Conservation (phyloP, 2,329 filamentous ascomycete species). For the Fusarium continuum region DNA sequence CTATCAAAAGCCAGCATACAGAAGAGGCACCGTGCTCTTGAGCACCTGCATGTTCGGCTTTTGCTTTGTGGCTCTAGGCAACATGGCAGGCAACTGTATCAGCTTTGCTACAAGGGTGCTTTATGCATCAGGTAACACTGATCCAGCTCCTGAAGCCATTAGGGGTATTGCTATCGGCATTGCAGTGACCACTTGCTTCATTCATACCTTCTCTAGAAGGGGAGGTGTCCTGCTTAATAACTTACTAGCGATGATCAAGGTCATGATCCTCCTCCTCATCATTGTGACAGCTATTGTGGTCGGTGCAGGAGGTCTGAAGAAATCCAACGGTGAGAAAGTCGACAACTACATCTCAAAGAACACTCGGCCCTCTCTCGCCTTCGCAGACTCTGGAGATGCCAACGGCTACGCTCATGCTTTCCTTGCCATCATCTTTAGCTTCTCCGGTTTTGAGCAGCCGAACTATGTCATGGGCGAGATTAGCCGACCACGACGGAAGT, state of each 20-base stretch:
- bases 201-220: slow-evolving; percentile 58
- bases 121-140: slow-evolving; percentile 45
- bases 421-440: slow-evolving; percentile 54
- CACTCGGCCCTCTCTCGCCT: slow-evolving; percentile 40
- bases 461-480: slow-evolving; percentile 51
- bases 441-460: slow-evolving; percentile 52
- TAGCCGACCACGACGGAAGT: slow-evolving; percentile 45
- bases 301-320: slow-evolving; percentile 39
- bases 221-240: slow-evolving; percentile 63
- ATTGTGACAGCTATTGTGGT: slow-evolving; percentile 48
- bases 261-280: slow-evolving; percentile 58
- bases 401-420: slow-evolving; percentile 53
- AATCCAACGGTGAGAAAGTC: slow-evolving; percentile 13
- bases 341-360: slow-evolving; percentile 43
- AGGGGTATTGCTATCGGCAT: slow-evolving; percentile 59
- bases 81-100: slow-evolving; percentile 59
- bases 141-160: slow-evolving; percentile 47
- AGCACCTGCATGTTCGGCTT: slow-evolving; percentile 57
- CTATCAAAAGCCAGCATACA: slow-evolving; percentile 50
- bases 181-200: slow-evolving; percentile 55
- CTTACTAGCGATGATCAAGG: slow-evolving; percentile 59
- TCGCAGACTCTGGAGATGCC: slow-evolving; percentile 36
- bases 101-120: slow-evolving; percentile 55
- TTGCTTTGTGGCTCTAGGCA: slow-evolving; percentile 57
- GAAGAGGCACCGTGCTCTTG: slow-evolving; percentile 49